Conservation (phyloP, 2,329 filamentous ascomycete genomes). For the Arthrobotrys entomopaga region DNA sequence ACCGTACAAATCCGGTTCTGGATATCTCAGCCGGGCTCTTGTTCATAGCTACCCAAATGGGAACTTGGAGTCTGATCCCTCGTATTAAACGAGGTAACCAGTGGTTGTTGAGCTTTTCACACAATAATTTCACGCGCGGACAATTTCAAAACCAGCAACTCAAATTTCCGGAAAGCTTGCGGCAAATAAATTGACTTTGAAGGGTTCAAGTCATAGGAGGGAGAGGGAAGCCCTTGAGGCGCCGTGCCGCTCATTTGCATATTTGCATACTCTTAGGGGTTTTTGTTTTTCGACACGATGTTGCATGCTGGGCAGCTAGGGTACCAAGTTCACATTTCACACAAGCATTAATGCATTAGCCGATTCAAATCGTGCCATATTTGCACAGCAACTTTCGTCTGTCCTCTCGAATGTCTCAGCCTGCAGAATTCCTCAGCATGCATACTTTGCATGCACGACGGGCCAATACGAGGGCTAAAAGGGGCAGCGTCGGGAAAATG, state of each 20-base stretch:
- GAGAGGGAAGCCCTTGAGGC: constrained; percentile 25
- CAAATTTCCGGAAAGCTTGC: constrained; percentile 10
- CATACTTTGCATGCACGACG: constrained; percentile 5
- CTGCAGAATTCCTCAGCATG: constrained; percentile 47
- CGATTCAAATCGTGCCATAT: constrained; percentile 31
- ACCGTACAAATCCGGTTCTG: no score
- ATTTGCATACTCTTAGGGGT: constrained; percentile 30
- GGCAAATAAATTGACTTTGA: constrained; percentile 15
- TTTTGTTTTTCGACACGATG: no score
- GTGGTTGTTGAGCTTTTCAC: not conserved
- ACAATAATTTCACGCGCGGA: constrained; percentile 35
- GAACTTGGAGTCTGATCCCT: not conserved
- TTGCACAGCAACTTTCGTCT: not conserved
- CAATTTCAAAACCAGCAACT: constrained; percentile 31
- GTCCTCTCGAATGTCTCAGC: constrained; percentile 38
- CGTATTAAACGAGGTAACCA: constrained; percentile 2
- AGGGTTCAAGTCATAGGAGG: not conserved
- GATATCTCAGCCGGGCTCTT: no score
- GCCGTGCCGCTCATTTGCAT: constrained; percentile 49
- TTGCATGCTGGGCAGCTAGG: no score
- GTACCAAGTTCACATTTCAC: no score
- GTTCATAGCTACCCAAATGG: no score
- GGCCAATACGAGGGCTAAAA: constrained; percentile 12
- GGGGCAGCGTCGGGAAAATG: not conserved
- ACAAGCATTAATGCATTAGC: constrained; percentile 2